phyloP scores from a whole-genome alignment of 2,329 filamentous ascomycete genomes.

The Xylariaceae sp. region DNA sequence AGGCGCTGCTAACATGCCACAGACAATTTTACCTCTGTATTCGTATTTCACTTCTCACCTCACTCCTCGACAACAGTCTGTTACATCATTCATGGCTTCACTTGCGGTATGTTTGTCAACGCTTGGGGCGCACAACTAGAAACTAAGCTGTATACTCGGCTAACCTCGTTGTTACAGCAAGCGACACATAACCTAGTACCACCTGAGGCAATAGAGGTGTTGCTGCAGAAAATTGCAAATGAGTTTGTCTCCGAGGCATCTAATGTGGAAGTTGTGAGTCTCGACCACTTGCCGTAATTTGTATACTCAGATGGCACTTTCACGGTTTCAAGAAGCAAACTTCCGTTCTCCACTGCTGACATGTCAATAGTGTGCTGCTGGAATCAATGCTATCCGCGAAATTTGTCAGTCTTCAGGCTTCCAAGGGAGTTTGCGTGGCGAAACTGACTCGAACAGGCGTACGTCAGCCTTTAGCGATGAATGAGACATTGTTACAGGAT shows the following conservation, averaged over 20 bases:
- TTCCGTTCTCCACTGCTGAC: conserved; percentile 4
- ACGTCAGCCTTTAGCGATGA: conserved; percentile 93
- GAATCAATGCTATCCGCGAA: conserved; percentile 90
- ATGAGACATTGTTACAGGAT: conserved; percentile 90
- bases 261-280: conserved; percentile 67
- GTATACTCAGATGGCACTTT: not conserved
- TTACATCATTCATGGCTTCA: conserved; percentile 89
- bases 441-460: conserved; percentile 37
- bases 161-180: conserved; percentile 44
- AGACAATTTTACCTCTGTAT: conserved; percentile 80
- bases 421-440: not conserved
- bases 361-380: conserved; percentile 53
- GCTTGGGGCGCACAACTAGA: not conserved
- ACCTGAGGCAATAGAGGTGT: conserved; percentile 83
- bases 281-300: conserved; percentile 42
- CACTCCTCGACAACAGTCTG: conserved; percentile 79
- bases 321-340: not conserved
- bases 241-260: conserved; percentile 96
- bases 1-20: not conserved
- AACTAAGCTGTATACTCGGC: not conserved
- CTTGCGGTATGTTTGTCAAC: conserved; percentile 50
- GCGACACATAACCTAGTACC: conserved; percentile 87
- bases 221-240: conserved; percentile 93
- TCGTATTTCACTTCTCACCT: conserved; percentile 95
- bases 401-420: conserved; percentile 54